phyloP scores from a whole-genome alignment of 2,329 filamentous ascomycete species.

The Diatrype stigma region DNA sequence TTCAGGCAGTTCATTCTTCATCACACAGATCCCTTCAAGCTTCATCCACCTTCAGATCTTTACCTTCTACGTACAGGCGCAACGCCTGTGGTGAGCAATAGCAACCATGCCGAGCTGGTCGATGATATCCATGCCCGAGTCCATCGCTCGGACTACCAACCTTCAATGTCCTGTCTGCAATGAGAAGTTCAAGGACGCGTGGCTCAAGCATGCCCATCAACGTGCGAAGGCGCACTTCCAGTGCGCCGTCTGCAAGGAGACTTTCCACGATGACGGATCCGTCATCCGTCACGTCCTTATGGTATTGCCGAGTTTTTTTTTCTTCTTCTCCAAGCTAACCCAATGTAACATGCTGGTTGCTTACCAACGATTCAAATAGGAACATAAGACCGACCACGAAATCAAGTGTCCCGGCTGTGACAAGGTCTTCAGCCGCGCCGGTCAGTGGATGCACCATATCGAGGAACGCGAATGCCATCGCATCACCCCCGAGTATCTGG shows the following conservation, averaged over 20 bases:
- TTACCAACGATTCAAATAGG: conserved; percentile 20
- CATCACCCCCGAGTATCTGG: conserved; percentile 31
- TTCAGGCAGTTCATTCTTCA: no score
- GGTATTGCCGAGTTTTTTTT: not conserved
- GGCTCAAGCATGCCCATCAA: not conserved
- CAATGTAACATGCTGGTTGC: not conserved
- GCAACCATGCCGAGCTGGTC: conserved; percentile 1
- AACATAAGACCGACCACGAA: conserved; percentile 35
- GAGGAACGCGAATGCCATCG: conserved; percentile 36
- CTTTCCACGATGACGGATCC: not conserved
- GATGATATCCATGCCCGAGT: not conserved
- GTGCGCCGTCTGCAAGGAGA: not conserved
- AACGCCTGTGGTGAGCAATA: not conserved
- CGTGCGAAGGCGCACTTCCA: not conserved
- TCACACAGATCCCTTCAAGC: no score
- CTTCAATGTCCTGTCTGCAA: conserved; percentile 1
- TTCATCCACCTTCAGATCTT: no score
- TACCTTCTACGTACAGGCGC: no score
- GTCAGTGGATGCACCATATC: conserved; percentile 40
- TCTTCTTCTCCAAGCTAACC: not conserved
- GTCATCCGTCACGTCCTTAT: not conserved
- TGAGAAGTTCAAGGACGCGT: not conserved
- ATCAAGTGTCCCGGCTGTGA: conserved; percentile 46
- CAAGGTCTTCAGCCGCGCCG: conserved; percentile 31
- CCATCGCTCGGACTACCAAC: not conserved